Evolutionary conservation across 2,329 filamentous ascomycete species (phyloP).

Genomic region (Clathrospora elynae): DNA sequence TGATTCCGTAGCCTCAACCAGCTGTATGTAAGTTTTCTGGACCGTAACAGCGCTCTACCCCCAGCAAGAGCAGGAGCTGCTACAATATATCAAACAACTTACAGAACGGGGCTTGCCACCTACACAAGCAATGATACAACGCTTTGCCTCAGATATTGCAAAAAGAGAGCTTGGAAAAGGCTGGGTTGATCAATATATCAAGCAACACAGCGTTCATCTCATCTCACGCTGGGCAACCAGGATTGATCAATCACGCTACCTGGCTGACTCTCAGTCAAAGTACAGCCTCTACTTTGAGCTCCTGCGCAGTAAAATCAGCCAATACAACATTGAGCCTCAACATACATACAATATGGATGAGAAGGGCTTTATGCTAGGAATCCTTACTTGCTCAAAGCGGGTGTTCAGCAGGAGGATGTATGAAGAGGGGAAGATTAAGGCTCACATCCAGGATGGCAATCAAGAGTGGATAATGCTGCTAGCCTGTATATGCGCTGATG

Average conservation of each 20-base stretch:
- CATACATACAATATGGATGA: constrained; percentile 2
- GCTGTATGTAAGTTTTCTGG: too few species aligned
- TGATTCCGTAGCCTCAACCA: too few species aligned
- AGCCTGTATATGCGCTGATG: too few species aligned
- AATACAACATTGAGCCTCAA: constrained; percentile 2
- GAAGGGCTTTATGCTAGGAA: too few species aligned
- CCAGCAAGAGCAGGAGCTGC: constrained; percentile 16
- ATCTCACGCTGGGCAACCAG: constrained; percentile 15
- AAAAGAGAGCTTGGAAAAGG: constrained; percentile 17
- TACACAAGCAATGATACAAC: constrained; percentile 18
- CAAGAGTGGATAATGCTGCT: too few species aligned
- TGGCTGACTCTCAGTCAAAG: constrained; percentile 13
- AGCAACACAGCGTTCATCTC: constrained; percentile 10
- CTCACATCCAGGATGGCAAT: too few species aligned
- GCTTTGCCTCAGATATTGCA: constrained; percentile 4
- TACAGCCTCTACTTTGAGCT: constrained; percentile 14
- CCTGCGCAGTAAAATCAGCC: constrained; percentile 5
- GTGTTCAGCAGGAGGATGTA: too few species aligned
- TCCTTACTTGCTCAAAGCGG: too few species aligned
- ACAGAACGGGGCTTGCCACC: constrained; percentile 15
- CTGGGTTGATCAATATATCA: constrained; percentile 15
- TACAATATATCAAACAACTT: constrained; percentile 21
- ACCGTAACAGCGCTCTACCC: too few species aligned
- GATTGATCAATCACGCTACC: constrained; percentile 17
- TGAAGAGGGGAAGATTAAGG: too few species aligned